Base-by-base conservation (phyloP, 495 filamentous ascomycete species). In the Ramalina intermedia region DNA sequence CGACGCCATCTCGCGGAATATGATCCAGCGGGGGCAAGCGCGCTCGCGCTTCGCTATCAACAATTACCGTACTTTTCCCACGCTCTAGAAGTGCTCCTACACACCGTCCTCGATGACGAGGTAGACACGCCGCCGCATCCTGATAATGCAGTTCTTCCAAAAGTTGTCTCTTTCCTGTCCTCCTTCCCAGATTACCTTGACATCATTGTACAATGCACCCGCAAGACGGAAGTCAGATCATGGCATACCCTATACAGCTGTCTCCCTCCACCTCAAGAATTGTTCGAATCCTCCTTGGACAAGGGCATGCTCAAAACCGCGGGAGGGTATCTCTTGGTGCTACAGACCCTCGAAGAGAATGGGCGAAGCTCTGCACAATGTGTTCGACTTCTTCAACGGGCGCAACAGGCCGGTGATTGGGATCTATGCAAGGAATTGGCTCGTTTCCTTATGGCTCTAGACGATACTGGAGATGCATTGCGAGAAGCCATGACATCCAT, bases 341-440 rank as follows among this genome's bases (percentile, higher is more conserved):
- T 99, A 27, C 91, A 99, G 61, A 90, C 86, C 0, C 84, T 96
- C 48, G 87, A 94, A 55, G 89, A 94, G 52, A 67, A 87, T 52
- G 78, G 76, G n/a, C 73, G 76, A 7, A 80, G 75, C 46, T 85
- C 83, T 42, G 83, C 88, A 55, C 81, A 89, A 55, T 80, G 89
- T 39, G 82, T 96, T 0, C 73, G 88, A 18, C 65, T 99, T 37
- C 75, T 99, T 23, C 74, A 75, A n/a, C 68, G 81, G 46, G 91
- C 89, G 0, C 88, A 86, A 50, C 75, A 77, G 26, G 85, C 86
- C 64, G 78, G 75, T 21, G 91, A 99, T 62, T 99, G 90, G 91
- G 93, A 96, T 49, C 71, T 96, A 5, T 96, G 93, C 63, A 94
- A 87, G 54, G 93, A 99, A 60, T 69, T 99, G 3, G 88, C 89